A percentile compares a stretch with the other conserved stretches of the same genome.
These are phyloP conservation scores for Fragilaria radians DNA, from an alignment of 108 stramenopile species.

Conservation along the genomic window DNA sequence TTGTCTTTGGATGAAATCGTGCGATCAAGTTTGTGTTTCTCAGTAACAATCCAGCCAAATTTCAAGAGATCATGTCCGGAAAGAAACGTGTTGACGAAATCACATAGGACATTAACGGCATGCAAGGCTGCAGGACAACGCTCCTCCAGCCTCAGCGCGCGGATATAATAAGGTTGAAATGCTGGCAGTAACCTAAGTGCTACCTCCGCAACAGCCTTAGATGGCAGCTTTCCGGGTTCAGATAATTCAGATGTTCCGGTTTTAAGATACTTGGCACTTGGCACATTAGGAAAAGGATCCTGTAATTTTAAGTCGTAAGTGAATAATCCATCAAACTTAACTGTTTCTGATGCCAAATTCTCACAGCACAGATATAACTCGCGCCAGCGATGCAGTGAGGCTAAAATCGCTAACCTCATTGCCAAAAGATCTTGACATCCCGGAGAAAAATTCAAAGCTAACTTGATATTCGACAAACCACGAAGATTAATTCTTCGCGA, in stretches of 20 bases:
- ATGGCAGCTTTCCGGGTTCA: conserved; percentile 4
- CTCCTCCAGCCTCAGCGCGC: conserved; percentile 73
- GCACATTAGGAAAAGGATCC: conserved; percentile 54
- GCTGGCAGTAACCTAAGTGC: conserved; percentile 54
- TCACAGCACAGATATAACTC: conserved; percentile 66
- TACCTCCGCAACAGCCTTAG: conserved; percentile 48
- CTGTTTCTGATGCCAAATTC: conserved; percentile 50
- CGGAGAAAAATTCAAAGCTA: conserved; percentile 44
- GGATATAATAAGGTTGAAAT: conserved; percentile 44
- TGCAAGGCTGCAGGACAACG: conserved; percentile 55
- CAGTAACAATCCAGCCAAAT: conserved; percentile 32
- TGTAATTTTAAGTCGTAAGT: conserved; percentile 38
- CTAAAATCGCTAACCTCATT: conserved; percentile 49
- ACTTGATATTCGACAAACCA: conserved; percentile 45
- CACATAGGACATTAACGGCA: too few species aligned
- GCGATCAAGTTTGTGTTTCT: conserved; percentile 37
- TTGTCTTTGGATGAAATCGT: conserved; percentile 44
- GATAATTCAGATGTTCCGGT: conserved; percentile 26
- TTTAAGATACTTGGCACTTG: conserved; percentile 21
- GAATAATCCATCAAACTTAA: conserved; percentile 59
- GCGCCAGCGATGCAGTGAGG: conserved; percentile 62
- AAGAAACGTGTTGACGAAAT: conserved; percentile 22
- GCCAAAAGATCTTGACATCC: conserved; percentile 45
- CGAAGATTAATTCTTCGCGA: conserved; percentile 36
- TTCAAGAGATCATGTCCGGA: conserved; percentile 11